Conservation (phyloP, 768 basidiomycete species). For the Sporobolomyces roseus region DNA sequence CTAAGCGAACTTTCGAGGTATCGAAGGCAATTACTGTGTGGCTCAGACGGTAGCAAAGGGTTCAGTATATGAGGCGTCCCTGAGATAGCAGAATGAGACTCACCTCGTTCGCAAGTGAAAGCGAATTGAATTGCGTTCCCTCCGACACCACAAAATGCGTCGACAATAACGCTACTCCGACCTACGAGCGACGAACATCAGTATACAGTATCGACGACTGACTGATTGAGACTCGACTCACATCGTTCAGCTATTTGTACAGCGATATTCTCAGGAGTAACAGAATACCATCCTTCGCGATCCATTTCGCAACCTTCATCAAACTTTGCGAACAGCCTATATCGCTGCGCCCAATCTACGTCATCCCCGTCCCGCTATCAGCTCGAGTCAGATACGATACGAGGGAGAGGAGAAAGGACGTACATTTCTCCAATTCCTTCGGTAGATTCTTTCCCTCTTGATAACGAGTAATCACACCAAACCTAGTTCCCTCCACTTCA, state of each 20-base stretch:
- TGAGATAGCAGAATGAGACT: too few relatives aligned
- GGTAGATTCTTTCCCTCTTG: slow-evolving; percentile 21
- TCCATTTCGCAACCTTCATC: slow-evolving; percentile 80
- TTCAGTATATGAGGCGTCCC: too few relatives aligned
- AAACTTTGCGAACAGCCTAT: slow-evolving; percentile 68
- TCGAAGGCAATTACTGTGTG: slow-evolving; percentile 98
- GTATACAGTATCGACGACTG: background rate
- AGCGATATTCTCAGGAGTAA: slow-evolving; percentile 91
- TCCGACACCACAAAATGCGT: slow-evolving; percentile 96
- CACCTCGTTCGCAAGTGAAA: slow-evolving; percentile 88
- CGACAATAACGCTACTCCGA: slow-evolving; percentile 69
- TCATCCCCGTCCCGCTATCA: background rate
- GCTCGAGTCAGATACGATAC: too few relatives aligned
- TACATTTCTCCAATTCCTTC: slow-evolving; percentile 41
- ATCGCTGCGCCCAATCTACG: slow-evolving; percentile 79
- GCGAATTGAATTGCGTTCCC: slow-evolving; percentile 98
- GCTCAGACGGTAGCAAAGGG: too few relatives aligned
- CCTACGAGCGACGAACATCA: slow-evolving; percentile 48
- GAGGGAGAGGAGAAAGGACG: background rate
- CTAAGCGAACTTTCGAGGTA: slow-evolving; percentile 73
- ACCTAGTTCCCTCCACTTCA: slow-evolving; percentile 7
- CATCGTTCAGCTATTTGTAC: slow-evolving; percentile 89
- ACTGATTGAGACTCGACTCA: slow-evolving; percentile 44
- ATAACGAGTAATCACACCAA: slow-evolving; percentile 18
- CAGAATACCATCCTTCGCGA: slow-evolving; percentile 88